Evolutionary conservation across 768 basidiomycete genomes (phyloP), one percentile per base, ranked within the genome.

Genomic region (Lyophyllum semitale): DNA sequence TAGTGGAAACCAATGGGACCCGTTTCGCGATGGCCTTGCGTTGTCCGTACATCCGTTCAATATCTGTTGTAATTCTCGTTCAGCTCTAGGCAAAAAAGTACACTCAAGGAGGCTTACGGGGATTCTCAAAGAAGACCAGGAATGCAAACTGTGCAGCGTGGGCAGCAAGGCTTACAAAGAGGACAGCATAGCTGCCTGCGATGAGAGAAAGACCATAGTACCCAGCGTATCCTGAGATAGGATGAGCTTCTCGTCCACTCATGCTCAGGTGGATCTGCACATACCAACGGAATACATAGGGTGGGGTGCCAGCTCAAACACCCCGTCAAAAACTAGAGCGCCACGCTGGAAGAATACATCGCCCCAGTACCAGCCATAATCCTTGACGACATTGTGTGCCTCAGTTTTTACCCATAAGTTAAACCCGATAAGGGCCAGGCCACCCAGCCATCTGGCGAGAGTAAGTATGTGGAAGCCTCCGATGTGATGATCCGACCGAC

Each of bases 361-460:
- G 9, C 92, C 95, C 93, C 93, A 94, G 69, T 95, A 98, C 95
- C 94, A 98, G 15, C 95, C 95, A 61, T 96, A 98, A 66, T 98
- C 96, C 64, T 97, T 98, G 57, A 98, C 95, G 46, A 98, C 93
- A 51, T 93, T 83, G 69, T 99, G 97, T 0, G 97, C 97, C 66
- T 98, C 96, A 2, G 90, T 91, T 69, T 99, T 99, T 59, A 99
- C 94, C 95, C 95, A 98, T 32, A 98, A 80, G 70, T 99, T 98
- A 80, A 98, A 98, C 20, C 81, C 82, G 67, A 98, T 94, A 23
- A 99, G 76, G 0, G 84, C 80, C 56, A 91, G 68, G 4, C 97
- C 97, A 20, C 89, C 88, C 42, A 89, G 71, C 96, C 96, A 99
- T 61, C 93, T 93, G 54, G 2, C 54, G 44, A 37, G 42, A 30